Conservation (phyloP, 2,329 filamentous ascomycete genomes). For the Ophioceras dolichostomum region DNA sequence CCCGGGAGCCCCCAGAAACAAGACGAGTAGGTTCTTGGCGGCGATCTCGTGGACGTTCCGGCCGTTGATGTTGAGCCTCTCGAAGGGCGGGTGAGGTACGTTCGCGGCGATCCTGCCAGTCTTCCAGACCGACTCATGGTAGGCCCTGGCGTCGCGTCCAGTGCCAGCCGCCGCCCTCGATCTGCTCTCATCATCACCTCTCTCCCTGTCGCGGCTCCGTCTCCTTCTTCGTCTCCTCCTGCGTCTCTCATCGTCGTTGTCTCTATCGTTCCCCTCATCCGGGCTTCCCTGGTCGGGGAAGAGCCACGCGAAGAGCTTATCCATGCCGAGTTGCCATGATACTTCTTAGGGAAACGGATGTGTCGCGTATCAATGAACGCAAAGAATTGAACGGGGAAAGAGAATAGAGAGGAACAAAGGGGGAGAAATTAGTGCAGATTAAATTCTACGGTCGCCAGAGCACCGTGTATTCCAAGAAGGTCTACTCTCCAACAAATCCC, state of each 20-base stretch:
- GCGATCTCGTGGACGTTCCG: not conserved
- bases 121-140: slow-evolving; percentile 1
- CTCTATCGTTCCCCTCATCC: not conserved
- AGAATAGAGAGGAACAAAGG: no score
- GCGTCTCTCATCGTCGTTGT: not conserved
- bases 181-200: no score
- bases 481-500: no score
- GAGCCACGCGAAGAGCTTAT: not conserved
- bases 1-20: slow-evolving; percentile 1
- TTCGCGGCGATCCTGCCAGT: not conserved
- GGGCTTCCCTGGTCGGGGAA: not conserved
- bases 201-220: no score
- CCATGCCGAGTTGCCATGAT: slow-evolving; percentile 14
- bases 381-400: no score
- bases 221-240: no score
- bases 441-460: no score
- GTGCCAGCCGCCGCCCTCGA: not conserved
- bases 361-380: no score
- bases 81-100: not conserved
- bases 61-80: not conserved
- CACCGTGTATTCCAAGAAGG: no score
- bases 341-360: no score
- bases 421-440: no score
- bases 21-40: not conserved
- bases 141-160: not conserved